Base-by-base conservation (phyloP, 1,284 basidiomycete species). In the Ceratobasidium sp. region DNA sequence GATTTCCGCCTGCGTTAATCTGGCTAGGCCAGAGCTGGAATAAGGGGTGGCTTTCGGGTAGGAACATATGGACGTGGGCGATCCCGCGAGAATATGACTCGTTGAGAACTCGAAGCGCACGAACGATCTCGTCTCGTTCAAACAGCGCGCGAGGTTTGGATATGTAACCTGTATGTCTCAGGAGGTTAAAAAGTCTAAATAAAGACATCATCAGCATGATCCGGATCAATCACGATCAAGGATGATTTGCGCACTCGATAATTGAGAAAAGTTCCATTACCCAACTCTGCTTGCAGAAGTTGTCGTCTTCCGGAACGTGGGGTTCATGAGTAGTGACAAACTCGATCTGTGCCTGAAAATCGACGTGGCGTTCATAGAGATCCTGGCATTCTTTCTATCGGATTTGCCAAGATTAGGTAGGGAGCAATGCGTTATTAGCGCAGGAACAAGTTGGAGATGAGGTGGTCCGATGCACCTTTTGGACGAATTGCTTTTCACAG, bases 291-390 rank as follows among this genome's bases (percentile, higher is more conserved):
- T 41, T 55, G 43, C 65, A 69, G 32, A 69, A 69, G 32, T 69
- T 53, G 26, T 45, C 23, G 26, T 69, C 65, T 30, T 69, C 65
- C 8, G 52, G 39, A 23, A 57, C 65, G 23, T 69, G 65, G 41
- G 65, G 65, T 0, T 69, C 36, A 52, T 69, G 65, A n/a, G 30
- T 69, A 23, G 45, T 69, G 65, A 69, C 65, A 32, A 69, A 69
- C 41, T 50, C 52, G 12, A 69, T 36, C 39, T 69, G 65, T 10
- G 50, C 55, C 39, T 69, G 65, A 23, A 69, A 69, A 39, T 69
- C 65, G 30, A 69, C 65, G 43, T 69, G 65, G 18, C 65, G 65
- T n/a, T 69, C 65, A 30, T 69, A 69, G 23, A 69, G 65, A 41
- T 69, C 65, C 5, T 50, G 65, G 52, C 65, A 69, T 30, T 52